A percentile compares a stretch with the other conserved stretches of the same genome.
These are phyloP conservation scores for Massariosphaeria phaeospora DNA, from an alignment of 495 filamentous ascomycete genomes.

Conservation along the genomic window DNA sequence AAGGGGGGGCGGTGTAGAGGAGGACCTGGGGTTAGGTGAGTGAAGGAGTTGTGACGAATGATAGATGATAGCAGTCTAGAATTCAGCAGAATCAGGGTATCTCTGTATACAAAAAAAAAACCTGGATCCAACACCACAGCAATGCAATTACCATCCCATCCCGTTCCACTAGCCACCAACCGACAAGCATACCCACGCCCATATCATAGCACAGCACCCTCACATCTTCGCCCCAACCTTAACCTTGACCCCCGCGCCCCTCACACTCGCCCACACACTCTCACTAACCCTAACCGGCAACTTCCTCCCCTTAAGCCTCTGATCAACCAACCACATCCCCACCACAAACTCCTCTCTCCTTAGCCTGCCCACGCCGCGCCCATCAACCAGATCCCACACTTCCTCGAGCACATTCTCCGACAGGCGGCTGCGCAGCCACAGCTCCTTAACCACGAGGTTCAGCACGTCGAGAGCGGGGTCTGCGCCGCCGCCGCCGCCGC, in stretches of 20 bases:
- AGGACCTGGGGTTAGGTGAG: no score
- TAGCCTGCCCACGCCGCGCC: constrained; percentile 54
- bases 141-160: no score
- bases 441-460: constrained; percentile 77
- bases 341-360: constrained; percentile 84
- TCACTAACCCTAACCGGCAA: constrained; percentile 70
- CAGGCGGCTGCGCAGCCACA: constrained; percentile 77
- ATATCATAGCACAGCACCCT: not conserved
- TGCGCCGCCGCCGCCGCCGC: not conserved
- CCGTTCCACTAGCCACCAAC: no score
- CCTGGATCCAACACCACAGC: no score
- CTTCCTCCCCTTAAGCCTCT: constrained; percentile 81
- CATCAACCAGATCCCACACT: constrained; percentile 82
- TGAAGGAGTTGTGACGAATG: no score
- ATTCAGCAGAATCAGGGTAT: no score
- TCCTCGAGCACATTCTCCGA: constrained; percentile 63
- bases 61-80: no score
- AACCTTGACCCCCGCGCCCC: constrained; percentile 49
- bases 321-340: constrained; percentile 92
- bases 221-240: constrained; percentile 10
- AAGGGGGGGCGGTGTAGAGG: no score
- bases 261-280: constrained; percentile 84
- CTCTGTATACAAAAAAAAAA: no score
- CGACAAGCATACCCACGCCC: no score
- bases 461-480: constrained; percentile 48